Base-by-base conservation (phyloP, 371 early-diverging fungal species). In the Chytridium lagenaria region DNA sequence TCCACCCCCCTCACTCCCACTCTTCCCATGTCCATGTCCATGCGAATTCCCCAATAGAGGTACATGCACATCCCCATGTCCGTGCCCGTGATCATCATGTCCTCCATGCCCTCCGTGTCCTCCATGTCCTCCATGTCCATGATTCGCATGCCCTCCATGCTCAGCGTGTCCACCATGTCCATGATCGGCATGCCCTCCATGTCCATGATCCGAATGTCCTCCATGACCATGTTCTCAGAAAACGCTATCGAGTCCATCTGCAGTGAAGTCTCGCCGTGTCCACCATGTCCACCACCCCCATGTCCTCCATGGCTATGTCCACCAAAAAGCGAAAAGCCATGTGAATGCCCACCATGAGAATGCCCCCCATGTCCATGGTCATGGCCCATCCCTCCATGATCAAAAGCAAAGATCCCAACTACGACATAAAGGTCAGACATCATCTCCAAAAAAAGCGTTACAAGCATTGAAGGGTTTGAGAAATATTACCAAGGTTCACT, bases 371-470 rank as follows among this genome's bases (percentile, higher is more conserved):
- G 68, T 23, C 67, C 70, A 59, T 68, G 37, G 68, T 83, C 78
- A 33, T 61, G 50, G 77, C 30, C 63, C 67, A 61, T 76, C 67
- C 87, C 78, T 5, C 78, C 81, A 28, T 94, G 92, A 68, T 96
- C 92, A 80, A 96, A 96, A 0, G 94, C 94, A 79, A 95, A 91
- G 51, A 97, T 93, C 34, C 97, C 97, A 23, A 97, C 89, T 81
- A 92, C 37, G 57, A 16, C 5, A 15, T 23, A 49, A 44, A 44
- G 19, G 19, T 44, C 19, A 19, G 44, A 12, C 19, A 44, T 12
- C 7, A 7, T 19, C 19, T 44, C 44, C 44, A 57, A 57, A 23
- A 57, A 57, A 57, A 57, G 57, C 7, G 10, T 7, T 10, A 57
- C 15, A 7, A 22, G 26, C 26, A 7, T 57, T 23, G 7, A 23